A percentile compares a stretch with the other conserved stretches of the same genome.
phyloP scores from a whole-genome alignment of 371 early-diverging fungal genomes.

The Mortierella sp. region DNA sequence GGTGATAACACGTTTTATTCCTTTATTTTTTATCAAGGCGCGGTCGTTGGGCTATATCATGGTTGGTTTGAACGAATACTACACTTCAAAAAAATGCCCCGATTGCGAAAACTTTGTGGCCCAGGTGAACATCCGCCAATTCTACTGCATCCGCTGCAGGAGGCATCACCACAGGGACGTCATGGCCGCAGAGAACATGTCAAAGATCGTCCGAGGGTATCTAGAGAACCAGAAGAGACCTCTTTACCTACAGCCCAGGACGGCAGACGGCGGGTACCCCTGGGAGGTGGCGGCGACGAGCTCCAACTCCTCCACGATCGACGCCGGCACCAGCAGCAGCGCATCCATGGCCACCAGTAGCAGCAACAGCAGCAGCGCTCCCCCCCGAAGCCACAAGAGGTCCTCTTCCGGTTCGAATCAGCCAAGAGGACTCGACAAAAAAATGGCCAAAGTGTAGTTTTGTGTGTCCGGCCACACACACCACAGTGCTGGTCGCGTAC shows the following conservation, averaged over 20 bases:
- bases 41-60: background rate
- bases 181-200: slow-evolving; percentile 19
- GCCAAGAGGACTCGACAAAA: background rate
- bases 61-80: slow-evolving; percentile 1
- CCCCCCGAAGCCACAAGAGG: background rate
- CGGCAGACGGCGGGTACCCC: background rate
- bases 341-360: background rate
- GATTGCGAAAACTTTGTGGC: slow-evolving; percentile 18
- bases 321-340: background rate
- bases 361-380: background rate
- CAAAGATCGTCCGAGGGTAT: background rate
- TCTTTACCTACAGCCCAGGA: background rate
- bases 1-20: no score
- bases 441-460: background rate
- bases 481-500: no score
- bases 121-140: background rate
- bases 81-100: no score
- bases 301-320: background rate
- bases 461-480: no score
- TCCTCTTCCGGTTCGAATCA: background rate
- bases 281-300: background rate
- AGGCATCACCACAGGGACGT: slow-evolving; percentile 13
- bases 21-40: no score
- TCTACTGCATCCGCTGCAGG: slow-evolving; percentile 6
- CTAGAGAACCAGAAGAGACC: background rate